Base-by-base conservation (phyloP, 2,329 filamentous ascomycete genomes). In the Sphaceloma murrayae region DNA sequence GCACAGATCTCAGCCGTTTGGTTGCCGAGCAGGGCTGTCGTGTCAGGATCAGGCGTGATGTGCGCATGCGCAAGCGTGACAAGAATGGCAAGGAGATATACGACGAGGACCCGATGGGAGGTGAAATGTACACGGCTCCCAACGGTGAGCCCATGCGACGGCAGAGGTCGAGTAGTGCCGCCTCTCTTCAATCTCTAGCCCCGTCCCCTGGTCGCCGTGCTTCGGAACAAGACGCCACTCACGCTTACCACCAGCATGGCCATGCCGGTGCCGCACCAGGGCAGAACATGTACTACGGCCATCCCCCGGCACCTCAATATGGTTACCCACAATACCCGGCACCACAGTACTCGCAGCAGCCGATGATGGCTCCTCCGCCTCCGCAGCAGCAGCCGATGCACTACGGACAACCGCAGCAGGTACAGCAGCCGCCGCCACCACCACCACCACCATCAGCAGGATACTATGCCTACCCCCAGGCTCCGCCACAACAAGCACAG, bases 11-110 rank as follows among this genome's bases (percentile, higher is more conserved):
- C 39, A 95, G 88, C 65, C 82, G 88, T 50, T 82, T 85, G 26
- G 87, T 98, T 32, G 88, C 89, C 13, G 89, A 98, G 63, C 91
- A 98, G 65, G 91, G 91, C 47, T 96, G 91, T 63, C 85, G 89
- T 53, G 91, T 98, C 19, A 82, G 91, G 34, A 98, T 98, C 56
- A 78, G 91, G 46, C 84, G 91, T 51, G 91, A 96, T 65, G 85
- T 94, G 5, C 80, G 87, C 47, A 93, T 94, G 84, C 80, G 87
- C 63, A 81, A 85, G 58, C 79, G 86, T 27, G 83, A 86, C 48
- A 88, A 89, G 65, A 66, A 70, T 8, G 65, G 66, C 33, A 75
- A 77, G 52, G 77, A 82, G 16, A 82, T 80, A 58, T 78, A 85
- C n/a, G 74, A 76, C 5, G 72, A 76, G 9, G 73, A 74, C 7